phyloP scores from a whole-genome alignment of 768 basidiomycete species.

The Tricholoma hemisulphureum region DNA sequence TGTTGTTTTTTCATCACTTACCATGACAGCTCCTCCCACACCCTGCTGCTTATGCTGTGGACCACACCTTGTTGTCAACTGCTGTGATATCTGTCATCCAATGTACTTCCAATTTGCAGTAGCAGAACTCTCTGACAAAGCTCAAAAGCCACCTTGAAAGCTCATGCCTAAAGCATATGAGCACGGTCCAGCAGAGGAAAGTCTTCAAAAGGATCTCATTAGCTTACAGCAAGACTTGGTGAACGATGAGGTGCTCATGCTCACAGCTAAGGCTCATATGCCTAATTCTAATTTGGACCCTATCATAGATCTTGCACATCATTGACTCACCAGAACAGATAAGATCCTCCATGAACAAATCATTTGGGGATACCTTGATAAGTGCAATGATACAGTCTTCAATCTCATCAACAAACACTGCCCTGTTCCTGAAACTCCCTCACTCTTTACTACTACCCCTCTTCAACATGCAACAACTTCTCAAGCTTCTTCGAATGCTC shows the following conservation, averaged over 20 bases:
- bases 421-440: too few species aligned
- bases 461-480: too few species aligned
- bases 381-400: too few species aligned
- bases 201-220: background rate
- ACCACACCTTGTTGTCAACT: background rate
- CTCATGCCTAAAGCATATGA: background rate
- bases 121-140: background rate
- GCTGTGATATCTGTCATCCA: background rate
- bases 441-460: too few species aligned
- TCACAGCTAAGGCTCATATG: background rate
- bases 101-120: background rate
- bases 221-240: background rate
- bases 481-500: too few species aligned
- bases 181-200: background rate
- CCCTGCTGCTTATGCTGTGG: background rate
- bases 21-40: background rate
- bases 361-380: too few species aligned
- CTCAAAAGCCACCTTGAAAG: background rate
- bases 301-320: background rate
- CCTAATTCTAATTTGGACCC: background rate
- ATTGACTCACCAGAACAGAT: background rate
- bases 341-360: background rate
- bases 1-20: background rate
- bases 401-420: too few species aligned
- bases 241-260: background rate